Evolutionary conservation across 192 early-diverging fungal genomes (phyloP).

Genomic region (Helicostylum pulchrum): DNA sequence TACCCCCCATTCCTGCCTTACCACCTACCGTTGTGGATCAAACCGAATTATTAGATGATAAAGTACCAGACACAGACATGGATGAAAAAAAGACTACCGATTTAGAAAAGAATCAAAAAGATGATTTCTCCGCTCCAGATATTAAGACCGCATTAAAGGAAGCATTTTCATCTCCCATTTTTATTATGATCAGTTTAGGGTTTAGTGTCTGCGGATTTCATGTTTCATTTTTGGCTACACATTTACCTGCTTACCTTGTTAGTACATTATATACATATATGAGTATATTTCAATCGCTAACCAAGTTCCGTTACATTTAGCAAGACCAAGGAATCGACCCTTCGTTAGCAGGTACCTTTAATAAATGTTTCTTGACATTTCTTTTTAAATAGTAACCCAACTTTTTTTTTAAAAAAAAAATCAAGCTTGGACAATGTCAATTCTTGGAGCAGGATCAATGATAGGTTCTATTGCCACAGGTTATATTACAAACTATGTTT

Average conservation of each 20-base stretch:
- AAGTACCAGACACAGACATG: background rate
- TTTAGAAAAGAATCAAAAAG: background rate
- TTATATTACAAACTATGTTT: slow-evolving; percentile 16
- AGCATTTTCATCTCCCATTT: slow-evolving; percentile 27
- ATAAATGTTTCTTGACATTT: background rate
- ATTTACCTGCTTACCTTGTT: slow-evolving; percentile 33
- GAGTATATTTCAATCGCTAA: background rate
- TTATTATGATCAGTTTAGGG: slow-evolving; percentile 27
- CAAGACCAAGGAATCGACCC: slow-evolving; percentile 26
- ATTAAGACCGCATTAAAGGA: slow-evolving; percentile 20
- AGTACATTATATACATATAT: background rate
- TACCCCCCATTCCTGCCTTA: background rate
- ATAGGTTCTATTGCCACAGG: slow-evolving; percentile 26
- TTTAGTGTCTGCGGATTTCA: slow-evolving; percentile 39
- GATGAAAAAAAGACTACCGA: background rate
- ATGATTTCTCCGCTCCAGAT: background rate
- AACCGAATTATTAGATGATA: background rate
- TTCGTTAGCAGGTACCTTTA: slow-evolving; percentile 20
- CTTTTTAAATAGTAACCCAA: background rate
- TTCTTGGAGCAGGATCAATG: slow-evolving; percentile 34
- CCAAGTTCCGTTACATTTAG: slow-evolving; percentile 7
- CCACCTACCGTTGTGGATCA: background rate
- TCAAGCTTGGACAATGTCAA: slow-evolving; percentile 33
- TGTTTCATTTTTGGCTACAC: slow-evolving; percentile 35
- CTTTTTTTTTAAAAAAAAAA: background rate